Evolutionary conservation across 768 basidiomycete species (phyloP).

Genomic region (Amanita rimosa): DNA sequence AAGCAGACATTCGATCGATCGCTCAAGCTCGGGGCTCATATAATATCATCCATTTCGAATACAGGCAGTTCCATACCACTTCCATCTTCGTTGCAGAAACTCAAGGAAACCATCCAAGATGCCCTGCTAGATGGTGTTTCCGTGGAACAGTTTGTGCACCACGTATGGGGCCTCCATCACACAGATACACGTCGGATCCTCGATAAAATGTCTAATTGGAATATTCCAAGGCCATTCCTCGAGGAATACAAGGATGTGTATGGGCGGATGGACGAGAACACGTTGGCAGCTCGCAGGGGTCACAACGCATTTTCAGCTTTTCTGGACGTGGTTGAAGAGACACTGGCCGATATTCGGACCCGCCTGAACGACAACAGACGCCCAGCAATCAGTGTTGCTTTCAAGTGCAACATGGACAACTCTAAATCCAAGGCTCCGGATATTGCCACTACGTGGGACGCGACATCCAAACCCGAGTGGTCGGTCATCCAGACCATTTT

Average conservation of each 20-base stretch:
- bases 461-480: conserved; percentile 3
- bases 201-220: neutral
- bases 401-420: neutral
- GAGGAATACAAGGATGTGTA: conserved; percentile 1
- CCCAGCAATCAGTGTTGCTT: neutral
- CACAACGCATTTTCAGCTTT: conserved; percentile 1
- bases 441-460: neutral
- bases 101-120: conserved; percentile 1
- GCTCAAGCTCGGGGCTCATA: neutral
- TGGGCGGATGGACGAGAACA: neutral
- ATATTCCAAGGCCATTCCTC: neutral
- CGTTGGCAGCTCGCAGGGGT: neutral
- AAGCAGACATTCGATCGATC: neutral
- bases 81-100: neutral
- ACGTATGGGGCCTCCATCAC: conserved; percentile 3
- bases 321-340: conserved; percentile 2
- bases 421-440: neutral
- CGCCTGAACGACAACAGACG: neutral
- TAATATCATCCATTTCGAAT: neutral
- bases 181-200: conserved; percentile 2
- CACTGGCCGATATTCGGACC: neutral
- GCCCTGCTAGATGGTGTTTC: conserved; percentile 4
- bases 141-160: conserved; percentile 8
- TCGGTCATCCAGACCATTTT: conserved; percentile 3
- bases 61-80: neutral